Conservation (phyloP, 768 basidiomycete genomes). For the Tephrocybe sp. region DNA sequence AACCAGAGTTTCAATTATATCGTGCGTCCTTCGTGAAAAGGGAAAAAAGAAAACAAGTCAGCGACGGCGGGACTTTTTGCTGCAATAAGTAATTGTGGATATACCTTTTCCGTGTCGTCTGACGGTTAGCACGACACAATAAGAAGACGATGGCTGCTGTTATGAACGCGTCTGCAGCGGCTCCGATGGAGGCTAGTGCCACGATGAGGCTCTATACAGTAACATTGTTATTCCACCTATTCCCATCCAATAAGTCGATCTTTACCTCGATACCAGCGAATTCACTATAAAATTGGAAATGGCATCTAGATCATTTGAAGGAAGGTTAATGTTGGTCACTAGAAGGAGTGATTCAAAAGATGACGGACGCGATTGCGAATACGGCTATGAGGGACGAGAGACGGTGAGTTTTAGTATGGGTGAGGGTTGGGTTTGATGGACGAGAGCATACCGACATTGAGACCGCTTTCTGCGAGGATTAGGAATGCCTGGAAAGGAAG, state of each 20-base stretch:
- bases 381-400: neutral
- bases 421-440: neutral
- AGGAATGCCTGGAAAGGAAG: neutral
- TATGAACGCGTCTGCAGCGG: neutral
- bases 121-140: neutral
- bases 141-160: neutral
- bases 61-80: too few relatives aligned
- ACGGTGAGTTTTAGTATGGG: neutral
- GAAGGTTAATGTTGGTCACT: too few relatives aligned
- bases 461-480: neutral
- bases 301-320: neutral
- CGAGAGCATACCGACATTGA: neutral
- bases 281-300: neutral
- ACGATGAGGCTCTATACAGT: neutral
- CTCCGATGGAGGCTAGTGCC: neutral
- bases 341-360: neutral
- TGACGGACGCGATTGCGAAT: neutral
- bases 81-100: neutral
- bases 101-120: neutral
- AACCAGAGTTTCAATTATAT: neutral
- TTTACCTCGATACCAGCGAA: neutral
- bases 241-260: too few relatives aligned
- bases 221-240: neutral
- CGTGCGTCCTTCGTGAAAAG: neutral
- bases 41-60: too few relatives aligned